Evolutionary conservation across 2,329 filamentous ascomycete species (phyloP).

Genomic region (Cordyceps cateniannulata): DNA sequence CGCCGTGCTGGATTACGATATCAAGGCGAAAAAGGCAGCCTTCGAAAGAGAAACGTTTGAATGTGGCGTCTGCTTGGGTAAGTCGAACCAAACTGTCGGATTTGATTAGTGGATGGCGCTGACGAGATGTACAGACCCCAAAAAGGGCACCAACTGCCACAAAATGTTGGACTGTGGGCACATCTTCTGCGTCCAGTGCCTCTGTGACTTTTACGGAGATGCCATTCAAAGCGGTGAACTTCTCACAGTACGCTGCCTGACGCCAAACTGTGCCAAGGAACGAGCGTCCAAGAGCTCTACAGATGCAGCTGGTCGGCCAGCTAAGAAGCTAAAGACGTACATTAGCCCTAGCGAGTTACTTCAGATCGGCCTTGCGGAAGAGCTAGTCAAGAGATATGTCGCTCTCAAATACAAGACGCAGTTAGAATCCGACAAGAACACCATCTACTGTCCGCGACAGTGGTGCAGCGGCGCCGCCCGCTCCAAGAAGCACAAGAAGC

Average conservation of each 20-base stretch:
- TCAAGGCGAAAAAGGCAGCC: constrained; percentile 61
- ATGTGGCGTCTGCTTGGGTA: constrained; percentile 75
- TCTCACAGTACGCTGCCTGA: constrained; percentile 69
- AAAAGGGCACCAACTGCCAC: constrained; percentile 79
- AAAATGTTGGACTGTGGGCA: constrained; percentile 77
- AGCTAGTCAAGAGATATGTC: constrained; percentile 78
- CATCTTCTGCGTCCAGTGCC: constrained; percentile 83
- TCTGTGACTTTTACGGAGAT: constrained; percentile 83
- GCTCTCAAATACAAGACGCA: constrained; percentile 87
- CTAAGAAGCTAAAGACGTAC: constrained; percentile 55
- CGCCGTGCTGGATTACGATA: constrained; percentile 71
- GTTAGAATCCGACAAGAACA: constrained; percentile 85
- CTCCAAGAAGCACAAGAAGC: constrained; percentile 67
- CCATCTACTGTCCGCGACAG: constrained; percentile 82
- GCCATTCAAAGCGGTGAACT: constrained; percentile 84
- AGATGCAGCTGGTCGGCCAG: constrained; percentile 15
- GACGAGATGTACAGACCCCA: constrained; percentile 57
- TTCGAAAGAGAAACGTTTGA: constrained; percentile 84
- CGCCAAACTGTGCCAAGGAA: constrained; percentile 69
- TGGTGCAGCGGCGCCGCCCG: constrained; percentile 90
- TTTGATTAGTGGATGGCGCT: background rate
- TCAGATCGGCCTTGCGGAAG: constrained; percentile 64
- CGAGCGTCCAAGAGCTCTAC: constrained; percentile 30
- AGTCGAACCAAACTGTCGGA: constrained; percentile 14
- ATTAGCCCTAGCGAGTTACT: constrained; percentile 79